Evolutionary conservation across 2,329 filamentous ascomycete species (phyloP).

Genomic region (Ophiocordyceps australis): DNA sequence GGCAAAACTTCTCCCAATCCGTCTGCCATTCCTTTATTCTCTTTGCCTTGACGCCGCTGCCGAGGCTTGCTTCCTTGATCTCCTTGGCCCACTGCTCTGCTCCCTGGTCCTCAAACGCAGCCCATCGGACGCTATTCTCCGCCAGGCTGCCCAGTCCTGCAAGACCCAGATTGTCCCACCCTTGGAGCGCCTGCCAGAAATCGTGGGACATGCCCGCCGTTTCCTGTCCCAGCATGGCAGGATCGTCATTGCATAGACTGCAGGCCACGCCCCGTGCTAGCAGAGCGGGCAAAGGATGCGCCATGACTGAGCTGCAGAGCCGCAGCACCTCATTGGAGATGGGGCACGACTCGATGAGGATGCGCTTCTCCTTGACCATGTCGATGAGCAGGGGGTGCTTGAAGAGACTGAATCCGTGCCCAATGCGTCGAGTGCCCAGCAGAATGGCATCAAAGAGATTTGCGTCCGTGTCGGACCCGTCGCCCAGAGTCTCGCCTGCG

Average conservation of each 20-base stretch:
- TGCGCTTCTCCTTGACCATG: constrained; percentile 74
- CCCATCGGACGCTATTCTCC: constrained; percentile 85
- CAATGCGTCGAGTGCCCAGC: constrained; percentile 74
- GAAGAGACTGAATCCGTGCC: constrained; percentile 74
- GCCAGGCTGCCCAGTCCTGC: constrained; percentile 74
- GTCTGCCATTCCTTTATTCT: constrained; percentile 61
- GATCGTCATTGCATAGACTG: constrained; percentile 79
- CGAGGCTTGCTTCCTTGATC: constrained; percentile 56
- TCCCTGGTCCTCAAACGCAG: constrained; percentile 67
- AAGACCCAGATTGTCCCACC: constrained; percentile 79
- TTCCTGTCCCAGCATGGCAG: constrained; percentile 72
- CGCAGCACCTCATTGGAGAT: constrained; percentile 80
- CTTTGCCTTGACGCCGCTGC: constrained; percentile 50
- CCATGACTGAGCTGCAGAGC: constrained; percentile 56
- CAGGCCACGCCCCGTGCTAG: constrained; percentile 72
- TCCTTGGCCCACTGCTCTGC: constrained; percentile 53
- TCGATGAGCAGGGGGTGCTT: constrained; percentile 83
- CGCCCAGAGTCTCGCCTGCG: constrained; percentile 70
- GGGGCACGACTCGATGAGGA: constrained; percentile 78
- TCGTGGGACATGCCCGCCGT: constrained; percentile 73
- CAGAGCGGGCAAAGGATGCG: constrained; percentile 68
- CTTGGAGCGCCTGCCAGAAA: constrained; percentile 86
- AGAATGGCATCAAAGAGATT: constrained; percentile 85
- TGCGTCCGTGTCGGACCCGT: constrained; percentile 51
- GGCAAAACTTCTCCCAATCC: constrained; percentile 78